Base-by-base conservation (phyloP, 2,329 filamentous ascomycete genomes). In the Didymella pomorum region DNA sequence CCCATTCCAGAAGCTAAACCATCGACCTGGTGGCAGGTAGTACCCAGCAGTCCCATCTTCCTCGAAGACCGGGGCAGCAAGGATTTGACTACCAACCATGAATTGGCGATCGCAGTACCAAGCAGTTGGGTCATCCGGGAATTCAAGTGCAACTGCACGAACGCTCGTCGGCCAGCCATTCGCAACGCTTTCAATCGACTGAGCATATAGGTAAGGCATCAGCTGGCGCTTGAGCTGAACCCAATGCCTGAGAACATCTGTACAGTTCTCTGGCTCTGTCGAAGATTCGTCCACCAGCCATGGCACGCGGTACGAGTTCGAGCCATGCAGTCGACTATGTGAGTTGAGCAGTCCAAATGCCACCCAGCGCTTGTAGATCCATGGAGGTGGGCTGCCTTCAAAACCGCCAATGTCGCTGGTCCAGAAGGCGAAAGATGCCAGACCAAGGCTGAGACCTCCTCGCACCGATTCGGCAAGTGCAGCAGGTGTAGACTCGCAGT, bases 351-450 rank as follows among this genome's bases (percentile, higher is more conserved):
- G 81, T 0, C 89, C 89, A 73, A 91, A 90, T n/a, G 88, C 88
- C 6, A 91, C 88, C 89, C 89, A 92, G 47, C 89, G 86, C 78
- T 91, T 92, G 77, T 92, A 92, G 66, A 92, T 84, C 79, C 86
- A 87, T 0, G 86, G 87, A 2, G 81, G 83, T 3, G 89, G 89
- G 4, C 77, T 83, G 2, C 89, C 89, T 70, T 92, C 89, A 66
- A 92, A 90, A 0, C 88, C 88, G 47, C 88, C 88, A 65, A 90
- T 90, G 69, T 90, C 88, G 62, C 85, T 87, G 31, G 86, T 87
- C 87, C 88, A 90, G 76, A 87, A 90, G 12, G 84, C 83, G 72
- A 87, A 89, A 2, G 87, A 87, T 43, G 83, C 86, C 1, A 90
- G 77, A 14, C 86, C 86, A 42, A 90, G 81, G 9, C 83, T 85